These are phyloP conservation scores for Diplocarpon mali DNA, from an alignment of 2,329 filamentous ascomycete genomes.

Conservation along the genomic window DNA sequence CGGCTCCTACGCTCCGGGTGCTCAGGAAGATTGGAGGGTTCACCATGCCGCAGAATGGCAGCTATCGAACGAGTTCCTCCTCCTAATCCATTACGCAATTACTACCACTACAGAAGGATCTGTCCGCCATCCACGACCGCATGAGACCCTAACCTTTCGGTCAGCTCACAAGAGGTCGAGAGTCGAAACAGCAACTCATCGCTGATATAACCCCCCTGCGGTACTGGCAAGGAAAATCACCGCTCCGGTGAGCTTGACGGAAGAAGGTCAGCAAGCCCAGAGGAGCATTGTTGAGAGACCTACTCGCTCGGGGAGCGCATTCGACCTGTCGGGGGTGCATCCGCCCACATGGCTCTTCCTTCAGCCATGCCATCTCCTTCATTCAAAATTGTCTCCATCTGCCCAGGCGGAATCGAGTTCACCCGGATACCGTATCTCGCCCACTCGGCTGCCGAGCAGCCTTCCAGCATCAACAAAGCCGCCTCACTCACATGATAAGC, in stretches of 20 bases:
- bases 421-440: slow-evolving; percentile 57
- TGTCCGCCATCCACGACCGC: slow-evolving; percentile 51
- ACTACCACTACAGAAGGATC: slow-evolving; percentile 11
- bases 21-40: too few species aligned
- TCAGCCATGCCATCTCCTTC: slow-evolving; percentile 47
- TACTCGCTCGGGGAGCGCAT: slow-evolving; percentile 52
- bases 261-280: not conserved
- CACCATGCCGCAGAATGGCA: too few species aligned
- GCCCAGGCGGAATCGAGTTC: slow-evolving; percentile 61
- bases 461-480: slow-evolving; percentile 50
- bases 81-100: too few species aligned
- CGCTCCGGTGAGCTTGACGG: slow-evolving; percentile 39
- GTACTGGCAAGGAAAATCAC: slow-evolving; percentile 49
- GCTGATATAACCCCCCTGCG: slow-evolving; percentile 55
- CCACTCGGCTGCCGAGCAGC: slow-evolving; percentile 63
- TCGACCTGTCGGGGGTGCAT: slow-evolving; percentile 49
- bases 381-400: slow-evolving; percentile 54
- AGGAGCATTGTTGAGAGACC: not conserved
- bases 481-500: slow-evolving; percentile 66
- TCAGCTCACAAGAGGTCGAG: not conserved
- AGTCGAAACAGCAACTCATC: slow-evolving; percentile 10
- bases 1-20: too few species aligned
- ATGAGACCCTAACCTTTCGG: slow-evolving; percentile 39
- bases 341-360: slow-evolving; percentile 44
- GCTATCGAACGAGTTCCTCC: too few species aligned